These are phyloP conservation scores for Neocucurbitaria cava DNA, from an alignment of 2,329 filamentous ascomycete genomes.

Conservation along the genomic window DNA sequence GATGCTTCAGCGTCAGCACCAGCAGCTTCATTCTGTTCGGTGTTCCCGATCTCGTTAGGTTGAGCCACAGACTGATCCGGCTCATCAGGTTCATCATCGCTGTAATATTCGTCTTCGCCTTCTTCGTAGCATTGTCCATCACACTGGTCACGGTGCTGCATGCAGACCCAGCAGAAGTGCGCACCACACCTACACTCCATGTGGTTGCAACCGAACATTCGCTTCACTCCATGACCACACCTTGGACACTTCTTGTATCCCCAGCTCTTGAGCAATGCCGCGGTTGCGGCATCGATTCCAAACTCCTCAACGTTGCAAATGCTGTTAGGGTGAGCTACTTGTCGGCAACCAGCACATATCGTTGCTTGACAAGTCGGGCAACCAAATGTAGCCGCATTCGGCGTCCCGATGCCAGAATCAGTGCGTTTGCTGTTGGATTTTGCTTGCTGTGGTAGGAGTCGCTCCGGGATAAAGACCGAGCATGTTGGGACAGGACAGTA, in stretches of 20 bases:
- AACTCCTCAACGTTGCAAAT: constrained; percentile 44
- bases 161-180: constrained; percentile 59
- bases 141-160: constrained; percentile 43
- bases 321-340: constrained; percentile 48
- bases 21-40: not conserved
- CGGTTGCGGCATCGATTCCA: constrained; percentile 46
- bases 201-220: constrained; percentile 58
- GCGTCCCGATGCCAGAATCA: constrained; percentile 37
- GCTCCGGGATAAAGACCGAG: constrained; percentile 55
- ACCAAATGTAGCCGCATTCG: constrained; percentile 33
- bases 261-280: constrained; percentile 50
- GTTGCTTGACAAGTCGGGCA: constrained; percentile 54
- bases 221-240: constrained; percentile 56
- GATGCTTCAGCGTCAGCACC: not conserved
- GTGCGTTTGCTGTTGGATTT: constrained; percentile 26
- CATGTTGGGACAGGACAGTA: constrained; percentile 60
- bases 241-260: constrained; percentile 60
- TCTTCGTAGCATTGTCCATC: no score
- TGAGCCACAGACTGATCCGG: constrained; percentile 19
- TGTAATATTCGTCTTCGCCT: constrained; percentile 22
- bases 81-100: constrained; percentile 32
- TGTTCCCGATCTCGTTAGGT: not conserved
- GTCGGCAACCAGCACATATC: constrained; percentile 56
- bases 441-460: constrained; percentile 24
- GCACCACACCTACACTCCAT: constrained; percentile 59